These are phyloP conservation scores for Pezicula carpinea DNA, from an alignment of 2,329 filamentous ascomycete genomes.

Conservation along the genomic window DNA sequence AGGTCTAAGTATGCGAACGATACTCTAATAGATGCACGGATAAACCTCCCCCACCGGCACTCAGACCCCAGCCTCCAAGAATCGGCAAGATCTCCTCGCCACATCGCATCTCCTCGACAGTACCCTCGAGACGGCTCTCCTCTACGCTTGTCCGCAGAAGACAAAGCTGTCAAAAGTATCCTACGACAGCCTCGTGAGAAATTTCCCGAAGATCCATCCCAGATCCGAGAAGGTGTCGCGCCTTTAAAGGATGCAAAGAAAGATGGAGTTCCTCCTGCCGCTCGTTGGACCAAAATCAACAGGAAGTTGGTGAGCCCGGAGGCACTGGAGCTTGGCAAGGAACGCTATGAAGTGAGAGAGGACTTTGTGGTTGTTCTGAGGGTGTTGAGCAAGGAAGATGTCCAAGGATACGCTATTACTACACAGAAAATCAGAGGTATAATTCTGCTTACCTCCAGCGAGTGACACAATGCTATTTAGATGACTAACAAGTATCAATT, in stretches of 20 bases:
- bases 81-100: neutral
- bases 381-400: constrained; percentile 83
- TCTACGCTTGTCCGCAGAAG: constrained; percentile 56
- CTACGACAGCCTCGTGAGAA: constrained; percentile 75
- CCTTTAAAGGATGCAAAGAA: constrained; percentile 85
- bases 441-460: constrained; percentile 20
- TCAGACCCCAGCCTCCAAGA: neutral
- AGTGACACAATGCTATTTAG: neutral
- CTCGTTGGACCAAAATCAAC: constrained; percentile 91
- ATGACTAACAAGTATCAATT: neutral
- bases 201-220: constrained; percentile 83
- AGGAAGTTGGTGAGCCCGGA: constrained; percentile 85
- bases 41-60: no score
- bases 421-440: constrained; percentile 78
- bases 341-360: constrained; percentile 85
- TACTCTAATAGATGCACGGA: no score
- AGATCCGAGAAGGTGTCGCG: constrained; percentile 83
- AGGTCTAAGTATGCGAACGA: no score
- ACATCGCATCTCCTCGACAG: neutral
- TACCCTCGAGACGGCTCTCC: constrained; percentile 64
- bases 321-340: constrained; percentile 78
- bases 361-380: constrained; percentile 91
- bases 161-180: constrained; percentile 75
- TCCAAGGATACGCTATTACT: constrained; percentile 77
- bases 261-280: constrained; percentile 70